These are phyloP conservation scores for Metrosideros polymorpha DNA, from an alignment of 441 rosid genomes.

Conservation along the genomic window DNA sequence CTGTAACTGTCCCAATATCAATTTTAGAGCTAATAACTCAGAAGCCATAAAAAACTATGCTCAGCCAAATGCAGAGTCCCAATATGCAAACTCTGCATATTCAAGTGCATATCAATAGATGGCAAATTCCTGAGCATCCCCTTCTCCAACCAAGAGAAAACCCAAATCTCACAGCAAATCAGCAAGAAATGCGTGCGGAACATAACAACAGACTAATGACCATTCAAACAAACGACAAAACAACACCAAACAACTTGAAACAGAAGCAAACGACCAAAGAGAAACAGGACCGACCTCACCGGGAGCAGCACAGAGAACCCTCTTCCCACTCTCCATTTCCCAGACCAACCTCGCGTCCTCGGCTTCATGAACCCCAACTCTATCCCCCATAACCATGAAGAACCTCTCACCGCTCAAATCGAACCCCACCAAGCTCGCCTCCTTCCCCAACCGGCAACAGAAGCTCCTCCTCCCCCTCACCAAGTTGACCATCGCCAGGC, in stretches of 20 bases:
- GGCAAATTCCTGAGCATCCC: neutral
- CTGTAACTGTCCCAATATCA: neutral
- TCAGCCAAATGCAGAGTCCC: neutral
- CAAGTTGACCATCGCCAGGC: constrained; percentile 78
- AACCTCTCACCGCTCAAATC: constrained; percentile 58
- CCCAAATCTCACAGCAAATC: neutral
- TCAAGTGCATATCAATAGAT: neutral
- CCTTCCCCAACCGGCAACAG: constrained; percentile 59
- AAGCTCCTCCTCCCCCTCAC: constrained; percentile 86
- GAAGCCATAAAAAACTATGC: neutral
- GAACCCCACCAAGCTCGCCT: constrained; percentile 55
- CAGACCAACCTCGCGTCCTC: constrained; percentile 76
- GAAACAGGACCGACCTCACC: constrained; percentile 40
- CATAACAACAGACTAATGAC: neutral
- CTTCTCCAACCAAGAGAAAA: neutral
- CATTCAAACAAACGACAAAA: neutral
- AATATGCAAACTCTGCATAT: neutral
- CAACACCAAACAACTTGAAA: neutral
- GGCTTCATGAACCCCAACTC: constrained; percentile 61
- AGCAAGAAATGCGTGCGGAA: neutral
- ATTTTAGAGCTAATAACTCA: neutral
- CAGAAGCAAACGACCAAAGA: neutral
- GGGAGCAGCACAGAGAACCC: constrained; percentile 71
- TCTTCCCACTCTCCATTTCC: constrained; percentile 47
- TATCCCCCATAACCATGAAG: constrained; percentile 56